phyloP scores from a whole-genome alignment of 2,329 filamentous ascomycete genomes.

The Colletotrichum viniferum region DNA sequence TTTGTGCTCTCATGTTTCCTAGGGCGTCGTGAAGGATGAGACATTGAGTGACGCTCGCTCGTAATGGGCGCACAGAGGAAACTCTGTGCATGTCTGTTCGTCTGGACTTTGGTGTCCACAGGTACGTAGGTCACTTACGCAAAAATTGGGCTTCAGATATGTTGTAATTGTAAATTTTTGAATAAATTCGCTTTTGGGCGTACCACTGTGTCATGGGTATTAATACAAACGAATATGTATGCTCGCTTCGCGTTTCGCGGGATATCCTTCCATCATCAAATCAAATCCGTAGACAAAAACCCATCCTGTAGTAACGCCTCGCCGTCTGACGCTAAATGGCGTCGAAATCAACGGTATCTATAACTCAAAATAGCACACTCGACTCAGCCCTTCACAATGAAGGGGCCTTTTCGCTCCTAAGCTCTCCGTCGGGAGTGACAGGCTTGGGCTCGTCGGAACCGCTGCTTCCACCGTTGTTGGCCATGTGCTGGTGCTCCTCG shows the following conservation, averaged over 20 bases:
- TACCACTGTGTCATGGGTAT: conserved; percentile 18
- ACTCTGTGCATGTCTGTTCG: background rate
- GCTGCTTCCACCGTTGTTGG: conserved; percentile 23
- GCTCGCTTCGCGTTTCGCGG: conserved; percentile 12
- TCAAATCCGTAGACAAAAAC: background rate
- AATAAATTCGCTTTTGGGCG: conserved; percentile 3
- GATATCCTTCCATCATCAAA: conserved; percentile 17
- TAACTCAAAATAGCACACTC: background rate
- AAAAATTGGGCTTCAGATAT: background rate
- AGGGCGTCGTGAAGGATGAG: background rate
- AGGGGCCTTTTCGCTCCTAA: conserved; percentile 18
- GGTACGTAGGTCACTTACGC: background rate
- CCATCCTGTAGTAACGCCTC: conserved; percentile 20
- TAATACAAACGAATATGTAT: conserved; percentile 14
- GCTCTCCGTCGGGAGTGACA: conserved; percentile 7
- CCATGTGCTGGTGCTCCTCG: conserved; percentile 60
- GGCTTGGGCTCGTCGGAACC: conserved; percentile 18
- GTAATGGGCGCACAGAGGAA: background rate
- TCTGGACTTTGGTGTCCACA: background rate
- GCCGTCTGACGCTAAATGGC: background rate
- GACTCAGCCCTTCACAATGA: background rate
- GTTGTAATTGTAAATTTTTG: background rate
- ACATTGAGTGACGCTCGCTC: background rate
- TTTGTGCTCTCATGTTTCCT: background rate
- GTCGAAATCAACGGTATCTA: conserved; percentile 1